A percentile compares a stretch with the other conserved stretches of the same genome.
Evolutionary conservation across 139 green algal genomes (phyloP).

Genomic region (Mesotaenium endlicherianum): DNA sequence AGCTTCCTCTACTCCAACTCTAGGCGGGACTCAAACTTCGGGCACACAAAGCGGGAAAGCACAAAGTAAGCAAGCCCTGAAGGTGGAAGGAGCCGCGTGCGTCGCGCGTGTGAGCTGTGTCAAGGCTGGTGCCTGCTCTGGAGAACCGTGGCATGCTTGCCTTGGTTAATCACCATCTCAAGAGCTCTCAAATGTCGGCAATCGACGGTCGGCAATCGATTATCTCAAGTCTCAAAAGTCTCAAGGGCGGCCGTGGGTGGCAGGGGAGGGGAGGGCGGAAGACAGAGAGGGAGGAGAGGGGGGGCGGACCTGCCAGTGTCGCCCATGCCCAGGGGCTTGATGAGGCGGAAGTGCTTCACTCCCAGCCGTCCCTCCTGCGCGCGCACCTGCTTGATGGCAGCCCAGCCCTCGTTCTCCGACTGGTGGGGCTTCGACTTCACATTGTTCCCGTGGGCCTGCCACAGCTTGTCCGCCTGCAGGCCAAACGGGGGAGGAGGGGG

Average conservation of each 20-base stretch:
- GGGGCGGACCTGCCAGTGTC: background rate
- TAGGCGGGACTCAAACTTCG: background rate
- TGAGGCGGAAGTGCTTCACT: background rate
- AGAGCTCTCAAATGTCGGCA: too few relatives aligned
- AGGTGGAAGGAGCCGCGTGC: too few relatives aligned
- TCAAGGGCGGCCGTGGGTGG: too few relatives aligned
- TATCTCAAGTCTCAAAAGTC: too few relatives aligned
- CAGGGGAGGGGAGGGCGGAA: too few relatives aligned
- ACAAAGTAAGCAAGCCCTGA: background rate
- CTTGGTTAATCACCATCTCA: too few relatives aligned
- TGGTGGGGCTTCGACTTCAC: background rate
- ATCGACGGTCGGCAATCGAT: too few relatives aligned
- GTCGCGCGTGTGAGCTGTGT: too few relatives aligned
- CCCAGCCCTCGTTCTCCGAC: background rate
- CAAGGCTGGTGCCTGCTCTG: background rate
- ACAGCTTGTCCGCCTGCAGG: constrained; percentile 7
- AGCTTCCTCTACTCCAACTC: too few relatives aligned
- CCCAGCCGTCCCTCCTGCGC: background rate
- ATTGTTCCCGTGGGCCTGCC: background rate
- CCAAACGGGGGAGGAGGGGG: background rate
- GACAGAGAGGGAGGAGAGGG: background rate
- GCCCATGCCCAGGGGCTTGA: background rate
- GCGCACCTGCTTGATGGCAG: background rate
- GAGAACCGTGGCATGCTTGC: too few relatives aligned
- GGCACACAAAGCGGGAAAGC: background rate